Conservation (phyloP, 2,329 filamentous ascomycete genomes). For the Fusarium buharicum region DNA sequence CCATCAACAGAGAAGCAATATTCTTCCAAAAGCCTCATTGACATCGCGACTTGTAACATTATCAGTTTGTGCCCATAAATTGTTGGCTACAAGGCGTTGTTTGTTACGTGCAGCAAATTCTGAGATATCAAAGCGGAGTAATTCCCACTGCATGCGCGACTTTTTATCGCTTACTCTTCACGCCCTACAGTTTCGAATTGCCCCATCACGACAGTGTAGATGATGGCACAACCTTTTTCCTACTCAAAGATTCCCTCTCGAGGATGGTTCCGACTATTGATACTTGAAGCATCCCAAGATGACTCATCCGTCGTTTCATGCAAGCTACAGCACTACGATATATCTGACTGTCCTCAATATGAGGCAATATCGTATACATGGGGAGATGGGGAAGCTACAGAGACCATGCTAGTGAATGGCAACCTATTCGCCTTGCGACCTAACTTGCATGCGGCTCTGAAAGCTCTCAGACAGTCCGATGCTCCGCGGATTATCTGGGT, state of each 20-base stretch:
- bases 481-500: background rate
- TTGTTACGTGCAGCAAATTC: no score
- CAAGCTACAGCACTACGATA: background rate
- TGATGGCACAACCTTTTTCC: background rate
- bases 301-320: background rate
- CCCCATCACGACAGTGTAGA: background rate
- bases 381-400: background rate
- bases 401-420: background rate
- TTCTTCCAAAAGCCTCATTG: no score
- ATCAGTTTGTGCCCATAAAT: no score
- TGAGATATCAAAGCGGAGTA: background rate
- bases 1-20: no score
- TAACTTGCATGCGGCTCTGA: slow-evolving; percentile 4
- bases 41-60: no score
- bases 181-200: background rate
- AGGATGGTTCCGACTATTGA: slow-evolving; percentile 9
- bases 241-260: background rate
- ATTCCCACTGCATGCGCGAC: background rate
- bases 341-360: background rate
- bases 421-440: background rate
- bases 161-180: background rate
- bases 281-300: background rate
- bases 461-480: background rate
- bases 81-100: no score
- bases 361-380: slow-evolving; percentile 21